Conservation (phyloP, 768 basidiomycete species). For the Kwoniella pini region DNA sequence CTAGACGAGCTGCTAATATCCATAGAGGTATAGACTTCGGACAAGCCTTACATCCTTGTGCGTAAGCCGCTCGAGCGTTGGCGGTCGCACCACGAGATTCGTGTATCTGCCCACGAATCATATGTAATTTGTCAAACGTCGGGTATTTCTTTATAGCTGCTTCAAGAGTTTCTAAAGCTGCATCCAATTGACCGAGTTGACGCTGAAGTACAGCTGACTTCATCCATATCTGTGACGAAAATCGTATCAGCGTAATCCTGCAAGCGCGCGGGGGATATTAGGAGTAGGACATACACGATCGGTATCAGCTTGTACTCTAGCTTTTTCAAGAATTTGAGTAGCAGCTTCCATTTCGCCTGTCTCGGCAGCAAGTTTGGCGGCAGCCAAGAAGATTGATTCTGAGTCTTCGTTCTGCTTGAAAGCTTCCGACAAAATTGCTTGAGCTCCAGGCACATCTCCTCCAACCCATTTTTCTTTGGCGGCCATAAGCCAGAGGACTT, state of each 20-base stretch:
- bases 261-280: not conserved
- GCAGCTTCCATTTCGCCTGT: constrained; percentile 88
- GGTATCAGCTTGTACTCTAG: constrained; percentile 86
- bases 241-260: not conserved
- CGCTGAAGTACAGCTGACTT: constrained; percentile 95
- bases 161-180: constrained; percentile 69
- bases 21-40: constrained; percentile 83
- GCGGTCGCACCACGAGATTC: constrained; percentile 61
- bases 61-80: constrained; percentile 75
- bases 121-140: constrained; percentile 87
- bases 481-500: constrained; percentile 95
- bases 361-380: constrained; percentile 94
- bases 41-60: constrained; percentile 80
- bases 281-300: constrained; percentile 66
- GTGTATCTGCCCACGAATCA: constrained; percentile 94
- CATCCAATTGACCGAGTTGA: constrained; percentile 73
- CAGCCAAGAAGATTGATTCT: constrained; percentile 96
- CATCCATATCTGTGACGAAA: constrained; percentile 86
- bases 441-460: constrained; percentile 86
- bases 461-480: constrained; percentile 96
- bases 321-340: constrained; percentile 79
- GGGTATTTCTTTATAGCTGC: constrained; percentile 81
- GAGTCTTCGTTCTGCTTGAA: constrained; percentile 95
- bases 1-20: constrained; percentile 83
- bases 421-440: constrained; percentile 80